Evolutionary conservation across 73 alveolate genomes (phyloP).

Genomic region (Paramecium octaurelia): DNA sequence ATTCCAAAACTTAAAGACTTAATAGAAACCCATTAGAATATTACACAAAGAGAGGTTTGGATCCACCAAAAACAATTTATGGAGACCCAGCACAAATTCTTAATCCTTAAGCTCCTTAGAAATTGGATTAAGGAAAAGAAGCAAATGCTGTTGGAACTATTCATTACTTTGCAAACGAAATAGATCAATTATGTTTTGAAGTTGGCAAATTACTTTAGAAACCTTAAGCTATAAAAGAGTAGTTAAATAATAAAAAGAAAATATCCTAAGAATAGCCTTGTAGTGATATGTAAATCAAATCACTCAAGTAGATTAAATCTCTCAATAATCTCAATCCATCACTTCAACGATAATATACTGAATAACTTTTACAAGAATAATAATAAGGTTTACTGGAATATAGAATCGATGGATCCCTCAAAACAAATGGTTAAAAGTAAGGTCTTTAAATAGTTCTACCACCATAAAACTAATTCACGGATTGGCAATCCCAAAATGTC

Average conservation of each 20-base stretch:
- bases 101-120: neutral
- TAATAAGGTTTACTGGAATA: neutral
- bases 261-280: neutral
- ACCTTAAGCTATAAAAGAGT: neutral
- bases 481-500: neutral
- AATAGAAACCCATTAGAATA: neutral
- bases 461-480: neutral
- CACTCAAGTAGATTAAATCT: neutral
- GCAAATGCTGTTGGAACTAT: neutral
- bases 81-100: neutral
- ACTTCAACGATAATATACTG: neutral
- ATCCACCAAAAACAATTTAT: neutral
- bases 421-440: neutral
- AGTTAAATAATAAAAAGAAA: neutral
- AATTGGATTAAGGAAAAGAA: neutral
- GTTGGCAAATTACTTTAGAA: neutral
- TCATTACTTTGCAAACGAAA: neutral
- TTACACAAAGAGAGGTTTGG: neutral
- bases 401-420: neutral
- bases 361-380: neutral
- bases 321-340: neutral
- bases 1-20: neutral
- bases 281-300: neutral
- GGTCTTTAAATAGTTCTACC: neutral
- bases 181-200: neutral